phyloP scores from a whole-genome alignment of 202 grass and related monocot species.

The Saccharum hybrid region DNA sequence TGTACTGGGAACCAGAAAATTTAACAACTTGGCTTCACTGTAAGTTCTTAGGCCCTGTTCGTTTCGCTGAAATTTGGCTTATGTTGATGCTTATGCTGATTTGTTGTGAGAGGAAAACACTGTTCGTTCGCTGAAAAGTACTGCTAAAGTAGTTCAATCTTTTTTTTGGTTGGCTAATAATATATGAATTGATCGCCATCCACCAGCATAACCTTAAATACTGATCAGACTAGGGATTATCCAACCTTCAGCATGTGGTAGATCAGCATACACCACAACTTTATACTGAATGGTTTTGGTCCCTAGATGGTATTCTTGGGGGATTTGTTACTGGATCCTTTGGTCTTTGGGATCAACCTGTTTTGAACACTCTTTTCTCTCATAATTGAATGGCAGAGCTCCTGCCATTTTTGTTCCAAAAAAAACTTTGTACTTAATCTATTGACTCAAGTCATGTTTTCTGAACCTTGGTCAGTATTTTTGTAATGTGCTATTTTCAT shows the following conservation, averaged over 20 bases:
- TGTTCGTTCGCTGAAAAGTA: too few relatives aligned
- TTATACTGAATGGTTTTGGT: not conserved
- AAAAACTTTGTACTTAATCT: not conserved
- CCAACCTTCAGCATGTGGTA: not conserved
- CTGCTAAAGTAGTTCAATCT: too few relatives aligned
- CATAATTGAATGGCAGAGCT: not conserved
- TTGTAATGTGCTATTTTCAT: conserved; percentile 41
- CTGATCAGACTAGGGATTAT: conserved; percentile 18
- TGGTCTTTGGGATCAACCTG: not conserved
- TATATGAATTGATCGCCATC: too few relatives aligned
- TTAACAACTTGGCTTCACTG: conserved; percentile 59
- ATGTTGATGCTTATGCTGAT: too few relatives aligned
- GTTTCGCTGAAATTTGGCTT: too few relatives aligned
- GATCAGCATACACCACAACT: not conserved
- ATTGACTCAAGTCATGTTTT: conserved; percentile 17
- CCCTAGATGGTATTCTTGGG: not conserved
- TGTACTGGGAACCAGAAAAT: conserved; percentile 42
- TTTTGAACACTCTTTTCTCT: not conserved
- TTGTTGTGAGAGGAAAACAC: too few relatives aligned
- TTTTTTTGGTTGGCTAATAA: too few relatives aligned
- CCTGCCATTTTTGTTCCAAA: not conserved
- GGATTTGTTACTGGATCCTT: not conserved
- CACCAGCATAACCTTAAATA: conserved; percentile 17
- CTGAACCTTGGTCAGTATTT: conserved; percentile 31
- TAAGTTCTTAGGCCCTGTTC: conserved; percentile 40